Conservation (phyloP, 345 rosid species). For the Eucalyptus albens region DNA sequence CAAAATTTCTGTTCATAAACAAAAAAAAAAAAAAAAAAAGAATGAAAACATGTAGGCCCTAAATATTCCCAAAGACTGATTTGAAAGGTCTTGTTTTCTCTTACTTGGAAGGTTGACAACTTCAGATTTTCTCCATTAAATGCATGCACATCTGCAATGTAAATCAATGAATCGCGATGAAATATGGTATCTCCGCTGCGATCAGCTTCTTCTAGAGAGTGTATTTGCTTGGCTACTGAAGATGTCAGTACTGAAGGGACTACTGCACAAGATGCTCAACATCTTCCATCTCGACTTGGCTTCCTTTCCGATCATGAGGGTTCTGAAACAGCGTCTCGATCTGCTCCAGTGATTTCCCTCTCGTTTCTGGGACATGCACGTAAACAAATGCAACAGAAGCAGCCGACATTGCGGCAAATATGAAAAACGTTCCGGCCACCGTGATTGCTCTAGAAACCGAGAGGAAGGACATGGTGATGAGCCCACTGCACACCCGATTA, state of each 20-base stretch:
- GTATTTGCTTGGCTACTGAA: neutral
- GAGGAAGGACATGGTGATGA: slow-evolving; percentile 66
- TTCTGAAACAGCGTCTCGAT: slow-evolving; percentile 31
- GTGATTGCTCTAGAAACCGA: slow-evolving; percentile 37
- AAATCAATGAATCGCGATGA: neutral
- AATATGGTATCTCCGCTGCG: neutral
- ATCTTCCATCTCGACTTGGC: neutral
- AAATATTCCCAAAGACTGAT: no score
- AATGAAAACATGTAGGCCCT: no score
- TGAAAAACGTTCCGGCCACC: slow-evolving; percentile 43
- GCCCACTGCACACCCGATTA: slow-evolving; percentile 47
- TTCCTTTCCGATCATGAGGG: neutral
- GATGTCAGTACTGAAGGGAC: neutral
- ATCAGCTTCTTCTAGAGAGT: neutral
- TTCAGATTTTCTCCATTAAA: neutral
- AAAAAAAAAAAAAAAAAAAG: no score
- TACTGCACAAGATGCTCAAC: neutral
- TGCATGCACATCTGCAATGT: neutral
- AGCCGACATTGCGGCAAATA: slow-evolving; percentile 35
- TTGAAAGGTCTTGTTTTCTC: no score
- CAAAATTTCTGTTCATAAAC: no score
- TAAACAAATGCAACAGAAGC: slow-evolving; percentile 50
- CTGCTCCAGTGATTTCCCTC: slow-evolving; percentile 58
- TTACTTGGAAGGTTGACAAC: neutral
- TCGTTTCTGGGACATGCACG: slow-evolving; percentile 45